Percentiles rank a stretch among this genome's conserved stretches.
These are phyloP conservation scores for Arthroderma sp. DNA, from an alignment of 2,329 filamentous ascomycete species.

Conservation along the genomic window DNA sequence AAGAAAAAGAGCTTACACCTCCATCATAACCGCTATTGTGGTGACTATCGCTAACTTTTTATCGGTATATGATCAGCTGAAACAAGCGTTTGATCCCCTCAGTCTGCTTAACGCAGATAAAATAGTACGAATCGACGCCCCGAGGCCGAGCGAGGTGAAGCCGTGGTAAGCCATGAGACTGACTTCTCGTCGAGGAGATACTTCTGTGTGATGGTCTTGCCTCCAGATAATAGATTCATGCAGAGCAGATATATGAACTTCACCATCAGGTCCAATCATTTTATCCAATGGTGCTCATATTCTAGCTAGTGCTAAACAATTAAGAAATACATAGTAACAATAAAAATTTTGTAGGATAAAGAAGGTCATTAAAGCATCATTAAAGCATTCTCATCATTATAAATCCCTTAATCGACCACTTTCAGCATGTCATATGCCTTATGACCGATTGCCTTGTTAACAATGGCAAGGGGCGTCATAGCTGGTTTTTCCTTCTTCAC, in stretches of 20 bases:
- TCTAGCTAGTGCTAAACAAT: no score
- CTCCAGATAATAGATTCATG: no score
- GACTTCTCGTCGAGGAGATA: no score
- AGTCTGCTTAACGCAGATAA: constrained; percentile 53
- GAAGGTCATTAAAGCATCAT: no score
- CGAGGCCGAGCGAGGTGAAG: constrained; percentile 36
- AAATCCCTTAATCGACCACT: constrained; percentile 38
- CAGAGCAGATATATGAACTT: no score
- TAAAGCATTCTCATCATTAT: background rate
- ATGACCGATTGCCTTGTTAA: constrained; percentile 41
- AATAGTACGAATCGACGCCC: constrained; percentile 43
- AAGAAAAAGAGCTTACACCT: constrained; percentile 17
- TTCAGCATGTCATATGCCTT: constrained; percentile 43
- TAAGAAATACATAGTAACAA: no score
- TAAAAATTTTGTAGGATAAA: no score
- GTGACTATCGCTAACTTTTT: constrained; percentile 10
- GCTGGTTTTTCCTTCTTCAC: constrained; percentile 22
- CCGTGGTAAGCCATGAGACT: constrained; percentile 25
- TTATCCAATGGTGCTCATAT: no score
- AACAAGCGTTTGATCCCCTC: constrained; percentile 53
- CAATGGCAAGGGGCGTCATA: constrained; percentile 18
- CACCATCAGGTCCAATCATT: no score
- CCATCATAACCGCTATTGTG: background rate
- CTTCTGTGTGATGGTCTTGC: no score
- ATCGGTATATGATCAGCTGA: constrained; percentile 32